Evolutionary conservation across 192 early-diverging fungal genomes (phyloP).

Genomic region (Diversispora epigaea): DNA sequence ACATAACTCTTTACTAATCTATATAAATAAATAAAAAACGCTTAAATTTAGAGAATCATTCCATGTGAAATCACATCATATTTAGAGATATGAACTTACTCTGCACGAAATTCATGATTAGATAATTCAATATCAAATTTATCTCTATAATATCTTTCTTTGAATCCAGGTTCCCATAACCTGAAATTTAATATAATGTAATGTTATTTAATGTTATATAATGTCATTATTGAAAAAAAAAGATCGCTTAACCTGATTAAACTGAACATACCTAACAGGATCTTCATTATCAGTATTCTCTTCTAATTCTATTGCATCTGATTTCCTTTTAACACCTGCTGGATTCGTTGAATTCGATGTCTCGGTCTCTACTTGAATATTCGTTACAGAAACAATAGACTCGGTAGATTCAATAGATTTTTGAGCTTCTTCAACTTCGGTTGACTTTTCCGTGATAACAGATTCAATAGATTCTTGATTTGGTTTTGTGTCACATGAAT

Average conservation of each 20-base stretch:
- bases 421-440: no score
- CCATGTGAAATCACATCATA: background rate
- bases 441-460: no score
- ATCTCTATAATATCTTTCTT: conserved; percentile 66
- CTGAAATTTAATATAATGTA: conserved; percentile 39
- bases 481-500: conserved; percentile 15
- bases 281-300: conserved; percentile 62
- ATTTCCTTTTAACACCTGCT: conserved; percentile 42
- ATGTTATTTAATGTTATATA: background rate
- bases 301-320: conserved; percentile 41
- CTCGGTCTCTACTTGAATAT: conserved; percentile 20
- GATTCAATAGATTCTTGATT: conserved; percentile 49
- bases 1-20: conserved; percentile 79
- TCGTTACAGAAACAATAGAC: background rate
- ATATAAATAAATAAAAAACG: background rate
- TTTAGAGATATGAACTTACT: conserved; percentile 42
- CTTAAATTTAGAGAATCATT: background rate
- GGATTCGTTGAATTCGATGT: conserved; percentile 40
- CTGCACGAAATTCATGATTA: conserved; percentile 53
- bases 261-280: conserved; percentile 39
- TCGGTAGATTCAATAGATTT: background rate
- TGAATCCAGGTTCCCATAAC: conserved; percentile 78
- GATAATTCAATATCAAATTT: conserved; percentile 67
- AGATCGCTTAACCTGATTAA: no score
- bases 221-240: background rate